These are phyloP conservation scores for Yamadazyma sp. DNA, from an alignment of 805 yeast species.

Conservation along the genomic window DNA sequence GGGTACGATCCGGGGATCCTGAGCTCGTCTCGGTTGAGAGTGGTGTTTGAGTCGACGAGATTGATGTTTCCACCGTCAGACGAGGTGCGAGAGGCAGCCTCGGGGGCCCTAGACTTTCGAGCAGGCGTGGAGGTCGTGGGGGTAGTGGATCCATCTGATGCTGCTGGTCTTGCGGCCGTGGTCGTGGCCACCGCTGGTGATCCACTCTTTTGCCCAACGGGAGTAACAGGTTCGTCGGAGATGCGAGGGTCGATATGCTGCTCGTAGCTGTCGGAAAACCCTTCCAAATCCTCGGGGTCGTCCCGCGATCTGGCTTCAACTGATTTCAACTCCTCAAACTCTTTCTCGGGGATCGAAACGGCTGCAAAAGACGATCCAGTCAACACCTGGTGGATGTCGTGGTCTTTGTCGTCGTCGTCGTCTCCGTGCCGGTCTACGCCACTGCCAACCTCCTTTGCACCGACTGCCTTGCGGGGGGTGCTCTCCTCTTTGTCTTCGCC, in stretches of 20 bases:
- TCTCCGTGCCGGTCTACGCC: neutral
- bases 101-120: too few species aligned
- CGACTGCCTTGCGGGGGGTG: neutral
- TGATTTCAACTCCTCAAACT: constrained; percentile 9
- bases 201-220: neutral
- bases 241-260: too few species aligned
- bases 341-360: constrained; percentile 22
- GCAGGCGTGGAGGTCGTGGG: too few species aligned
- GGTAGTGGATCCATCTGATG: neutral
- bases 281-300: neutral
- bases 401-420: constrained; percentile 11
- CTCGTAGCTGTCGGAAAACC: neutral
- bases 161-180: neutral
- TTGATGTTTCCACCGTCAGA: constrained; percentile 4
- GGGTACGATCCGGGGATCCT: constrained; percentile 9
- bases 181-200: neutral
- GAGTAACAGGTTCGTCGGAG: neutral
- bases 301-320: neutral
- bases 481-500: constrained; percentile 2
- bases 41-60: constrained; percentile 15
- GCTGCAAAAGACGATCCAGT: constrained; percentile 40
- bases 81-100: neutral
- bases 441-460: neutral
- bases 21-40: constrained; percentile 16
- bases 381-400: constrained; percentile 21